Evolutionary conservation across 352 stramenopile species (phyloP).

Genomic region (Phytophthora quininea): DNA sequence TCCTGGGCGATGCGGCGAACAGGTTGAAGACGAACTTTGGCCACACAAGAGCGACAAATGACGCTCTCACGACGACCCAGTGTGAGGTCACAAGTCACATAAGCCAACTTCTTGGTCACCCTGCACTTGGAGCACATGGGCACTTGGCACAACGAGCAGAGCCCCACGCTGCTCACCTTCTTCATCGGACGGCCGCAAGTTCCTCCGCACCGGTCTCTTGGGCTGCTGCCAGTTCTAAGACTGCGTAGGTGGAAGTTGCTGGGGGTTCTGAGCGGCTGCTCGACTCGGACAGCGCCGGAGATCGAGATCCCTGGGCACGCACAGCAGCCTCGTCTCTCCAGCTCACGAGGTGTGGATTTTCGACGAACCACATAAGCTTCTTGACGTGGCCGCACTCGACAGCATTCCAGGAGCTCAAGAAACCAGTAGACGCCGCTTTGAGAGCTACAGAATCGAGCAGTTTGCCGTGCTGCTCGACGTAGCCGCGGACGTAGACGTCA

Average conservation of each 20-base stretch:
- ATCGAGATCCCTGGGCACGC: constrained; percentile 9
- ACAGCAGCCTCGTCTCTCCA: constrained; percentile 29
- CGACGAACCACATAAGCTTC: constrained; percentile 51
- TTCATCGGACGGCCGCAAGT: constrained; percentile 40
- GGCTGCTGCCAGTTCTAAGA: constrained; percentile 7
- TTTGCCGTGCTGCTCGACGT: constrained; percentile 47
- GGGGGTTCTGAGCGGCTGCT: constrained; percentile 15
- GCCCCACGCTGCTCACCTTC: constrained; percentile 35
- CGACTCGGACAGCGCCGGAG: constrained; percentile 6
- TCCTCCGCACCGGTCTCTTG: constrained; percentile 24
- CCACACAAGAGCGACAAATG: constrained; percentile 41
- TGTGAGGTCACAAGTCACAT: constrained; percentile 35
- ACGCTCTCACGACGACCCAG: constrained; percentile 35
- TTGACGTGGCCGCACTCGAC: constrained; percentile 51
- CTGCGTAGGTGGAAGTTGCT: constrained; percentile 27
- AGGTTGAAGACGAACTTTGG: constrained; percentile 32
- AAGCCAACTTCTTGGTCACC: constrained; percentile 40
- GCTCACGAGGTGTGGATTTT: constrained; percentile 34
- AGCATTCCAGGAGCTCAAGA: constrained; percentile 55
- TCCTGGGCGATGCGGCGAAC: constrained; percentile 30
- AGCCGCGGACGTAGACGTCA: constrained; percentile 49
- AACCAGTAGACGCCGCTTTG: constrained; percentile 44
- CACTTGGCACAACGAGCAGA: constrained; percentile 41
- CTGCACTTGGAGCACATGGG: constrained; percentile 49
- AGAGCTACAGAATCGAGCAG: constrained; percentile 46